These are phyloP conservation scores for Collybiopsis confluens DNA, from an alignment of 768 basidiomycete genomes.

Conservation along the genomic window DNA sequence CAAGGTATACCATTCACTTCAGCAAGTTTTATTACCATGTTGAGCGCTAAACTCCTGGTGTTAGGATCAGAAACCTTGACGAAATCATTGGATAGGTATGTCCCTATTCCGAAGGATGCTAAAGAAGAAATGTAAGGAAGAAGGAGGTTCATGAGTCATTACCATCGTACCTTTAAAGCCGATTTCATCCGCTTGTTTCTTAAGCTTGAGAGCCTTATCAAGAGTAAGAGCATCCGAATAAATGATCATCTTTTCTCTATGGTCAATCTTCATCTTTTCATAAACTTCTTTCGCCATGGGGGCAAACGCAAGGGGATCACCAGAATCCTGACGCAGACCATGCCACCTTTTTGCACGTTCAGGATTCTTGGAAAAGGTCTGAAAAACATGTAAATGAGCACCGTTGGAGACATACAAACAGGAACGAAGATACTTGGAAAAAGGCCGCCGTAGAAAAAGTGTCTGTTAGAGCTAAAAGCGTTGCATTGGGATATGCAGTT, in stretches of 20 bases:
- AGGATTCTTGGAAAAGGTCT: conserved; percentile 59
- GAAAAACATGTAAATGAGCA: not conserved
- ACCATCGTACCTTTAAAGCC: conserved; percentile 56
- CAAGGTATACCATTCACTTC: conserved; percentile 71
- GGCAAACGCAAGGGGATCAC: conserved; percentile 82
- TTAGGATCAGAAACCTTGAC: conserved; percentile 32
- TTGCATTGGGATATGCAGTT: conserved; percentile 51
- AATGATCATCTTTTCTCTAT: conserved; percentile 62
- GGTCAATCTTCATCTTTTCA: conserved; percentile 63
- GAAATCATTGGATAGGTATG: conserved; percentile 90
- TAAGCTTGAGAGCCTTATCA: conserved; percentile 64
- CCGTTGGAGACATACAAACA: not conserved
- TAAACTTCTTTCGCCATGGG: conserved; percentile 71
- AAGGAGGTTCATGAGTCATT: not conserved
- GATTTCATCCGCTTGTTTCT: conserved; percentile 67
- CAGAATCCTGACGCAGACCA: conserved; percentile 90
- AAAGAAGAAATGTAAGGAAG: not conserved
- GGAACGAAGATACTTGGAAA: conserved; percentile 56
- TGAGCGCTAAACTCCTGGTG: conserved; percentile 75
- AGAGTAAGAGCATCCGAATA: conserved; percentile 82
- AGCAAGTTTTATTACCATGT: conserved; percentile 93
- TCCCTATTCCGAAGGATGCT: conserved; percentile 95
- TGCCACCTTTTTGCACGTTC: conserved; percentile 69
- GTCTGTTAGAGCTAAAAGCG: conserved; percentile 85
- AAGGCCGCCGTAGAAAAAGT: conserved; percentile 89